These are phyloP conservation scores for Paraglomus brasilianum DNA, from an alignment of 192 early-diverging fungal species.

Conservation along the genomic window DNA sequence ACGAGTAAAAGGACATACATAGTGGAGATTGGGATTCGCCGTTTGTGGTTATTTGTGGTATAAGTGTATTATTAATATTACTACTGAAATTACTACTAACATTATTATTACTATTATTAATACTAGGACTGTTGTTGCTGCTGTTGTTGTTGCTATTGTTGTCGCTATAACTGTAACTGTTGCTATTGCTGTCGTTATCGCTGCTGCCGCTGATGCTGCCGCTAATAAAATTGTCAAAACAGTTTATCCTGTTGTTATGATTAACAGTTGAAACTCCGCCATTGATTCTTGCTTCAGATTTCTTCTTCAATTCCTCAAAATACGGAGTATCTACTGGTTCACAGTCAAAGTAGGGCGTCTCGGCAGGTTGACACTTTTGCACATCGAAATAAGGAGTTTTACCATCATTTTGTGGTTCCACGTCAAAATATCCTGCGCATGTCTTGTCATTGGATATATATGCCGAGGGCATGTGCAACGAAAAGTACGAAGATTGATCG, in stretches of 20 bases:
- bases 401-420: slow-evolving; percentile 7
- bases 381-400: slow-evolving; percentile 24
- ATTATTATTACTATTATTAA: too few species aligned
- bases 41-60: too few species aligned
- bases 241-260: too few species aligned
- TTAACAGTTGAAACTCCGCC: too few species aligned
- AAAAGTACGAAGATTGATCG: slow-evolving; percentile 23
- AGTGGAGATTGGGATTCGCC: too few species aligned
- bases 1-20: too few species aligned
- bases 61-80: too few species aligned
- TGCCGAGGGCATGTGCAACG: slow-evolving; percentile 22
- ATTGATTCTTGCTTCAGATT: too few species aligned
- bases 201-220: too few species aligned
- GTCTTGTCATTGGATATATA: slow-evolving; percentile 17
- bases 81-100: too few species aligned
- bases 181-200: neutral
- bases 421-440: slow-evolving; percentile 21
- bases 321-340: slow-evolving; percentile 14
- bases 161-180: neutral
- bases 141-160: slow-evolving; percentile 2
- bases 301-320: slow-evolving; percentile 7
- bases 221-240: too few species aligned
- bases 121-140: neutral
- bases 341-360: slow-evolving; percentile 24
- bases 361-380: neutral